Conservation (phyloP, 768 basidiomycete species). For the Dentipellis fragilis region DNA sequence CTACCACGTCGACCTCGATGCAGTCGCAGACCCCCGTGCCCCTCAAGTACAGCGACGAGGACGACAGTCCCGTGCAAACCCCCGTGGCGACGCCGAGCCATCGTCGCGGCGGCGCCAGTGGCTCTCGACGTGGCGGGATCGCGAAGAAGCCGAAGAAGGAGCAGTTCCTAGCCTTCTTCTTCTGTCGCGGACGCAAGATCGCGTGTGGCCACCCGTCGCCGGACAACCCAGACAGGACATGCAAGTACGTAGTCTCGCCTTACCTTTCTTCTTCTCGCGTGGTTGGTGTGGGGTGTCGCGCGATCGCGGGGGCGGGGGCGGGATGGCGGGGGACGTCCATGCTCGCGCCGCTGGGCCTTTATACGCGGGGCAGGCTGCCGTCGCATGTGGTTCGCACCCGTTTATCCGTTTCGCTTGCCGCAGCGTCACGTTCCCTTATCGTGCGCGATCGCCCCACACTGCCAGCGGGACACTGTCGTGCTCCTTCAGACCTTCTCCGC, state of each 20-base stretch:
- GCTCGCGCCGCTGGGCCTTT: not conserved
- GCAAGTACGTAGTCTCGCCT: conserved; percentile 20
- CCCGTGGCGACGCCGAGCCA: not conserved
- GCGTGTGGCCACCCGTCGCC: conserved; percentile 25
- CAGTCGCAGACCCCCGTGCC: not conserved
- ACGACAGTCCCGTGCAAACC: not conserved
- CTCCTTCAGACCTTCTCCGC: conserved; percentile 5
- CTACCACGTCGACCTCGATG: not conserved
- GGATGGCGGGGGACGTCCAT: not conserved
- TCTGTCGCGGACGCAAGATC: conserved; percentile 31
- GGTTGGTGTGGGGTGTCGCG: not conserved
- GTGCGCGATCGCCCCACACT: not conserved
- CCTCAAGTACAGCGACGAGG: not conserved
- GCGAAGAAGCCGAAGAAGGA: conserved; percentile 23
- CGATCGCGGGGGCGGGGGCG: not conserved
- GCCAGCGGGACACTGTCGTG: not conserved
- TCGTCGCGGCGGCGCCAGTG: not conserved
- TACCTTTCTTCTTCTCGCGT: not conserved
- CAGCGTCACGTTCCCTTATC: not conserved
- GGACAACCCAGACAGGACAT: conserved; percentile 21
- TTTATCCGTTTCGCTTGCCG: too few species aligned
- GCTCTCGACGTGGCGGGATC: not conserved
- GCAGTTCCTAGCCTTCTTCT: conserved; percentile 28
- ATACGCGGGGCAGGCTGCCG: too few species aligned
- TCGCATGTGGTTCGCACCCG: too few species aligned